phyloP scores from a whole-genome alignment of 2,329 filamentous ascomycete genomes.

The Chaetothyriales sp. region DNA sequence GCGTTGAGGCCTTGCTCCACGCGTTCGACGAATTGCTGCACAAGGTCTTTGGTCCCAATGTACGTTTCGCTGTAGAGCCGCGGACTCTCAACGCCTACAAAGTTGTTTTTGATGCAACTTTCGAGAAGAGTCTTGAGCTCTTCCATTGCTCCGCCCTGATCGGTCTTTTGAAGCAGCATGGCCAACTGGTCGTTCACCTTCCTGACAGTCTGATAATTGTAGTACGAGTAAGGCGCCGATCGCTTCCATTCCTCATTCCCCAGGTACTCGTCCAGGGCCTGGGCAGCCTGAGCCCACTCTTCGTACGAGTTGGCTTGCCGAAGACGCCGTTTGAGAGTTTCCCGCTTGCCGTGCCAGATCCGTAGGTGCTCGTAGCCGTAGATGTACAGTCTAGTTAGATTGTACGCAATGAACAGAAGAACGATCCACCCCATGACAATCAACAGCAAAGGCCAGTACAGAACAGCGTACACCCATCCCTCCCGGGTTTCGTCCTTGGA shows the following conservation, averaged over 20 bases:
- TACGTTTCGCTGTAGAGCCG: slow-evolving; percentile 95
- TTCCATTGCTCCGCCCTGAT: slow-evolving; percentile 41
- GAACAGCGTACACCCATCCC: slow-evolving; percentile 72
- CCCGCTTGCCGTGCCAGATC: slow-evolving; percentile 70
- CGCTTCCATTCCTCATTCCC: slow-evolving; percentile 49
- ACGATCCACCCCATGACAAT: slow-evolving; percentile 69
- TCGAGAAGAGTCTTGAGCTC: slow-evolving; percentile 68
- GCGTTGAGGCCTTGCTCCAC: slow-evolving; percentile 45
- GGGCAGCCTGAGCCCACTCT: slow-evolving; percentile 71
- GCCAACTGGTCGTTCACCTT: slow-evolving; percentile 63
- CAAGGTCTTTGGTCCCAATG: slow-evolving; percentile 88
- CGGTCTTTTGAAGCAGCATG: slow-evolving; percentile 26
- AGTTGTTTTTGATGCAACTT: slow-evolving; percentile 94
- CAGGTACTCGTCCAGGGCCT: slow-evolving; percentile 64
- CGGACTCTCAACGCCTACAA: slow-evolving; percentile 86
- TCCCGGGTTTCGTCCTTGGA: slow-evolving; percentile 87
- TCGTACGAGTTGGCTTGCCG: slow-evolving; percentile 59
- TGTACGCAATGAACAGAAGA: slow-evolving; percentile 59
- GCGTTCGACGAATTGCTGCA: slow-evolving; percentile 82
- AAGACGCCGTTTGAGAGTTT: slow-evolving; percentile 57
- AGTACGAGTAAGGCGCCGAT: slow-evolving; percentile 54
- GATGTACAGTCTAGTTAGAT: slow-evolving; percentile 76
- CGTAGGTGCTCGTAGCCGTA: slow-evolving; percentile 83
- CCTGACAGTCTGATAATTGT: slow-evolving; percentile 72
- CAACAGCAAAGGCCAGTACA: slow-evolving; percentile 84